Evolutionary conservation across 495 filamentous ascomycete species (phyloP).

Genomic region (Xylaria longipes): DNA sequence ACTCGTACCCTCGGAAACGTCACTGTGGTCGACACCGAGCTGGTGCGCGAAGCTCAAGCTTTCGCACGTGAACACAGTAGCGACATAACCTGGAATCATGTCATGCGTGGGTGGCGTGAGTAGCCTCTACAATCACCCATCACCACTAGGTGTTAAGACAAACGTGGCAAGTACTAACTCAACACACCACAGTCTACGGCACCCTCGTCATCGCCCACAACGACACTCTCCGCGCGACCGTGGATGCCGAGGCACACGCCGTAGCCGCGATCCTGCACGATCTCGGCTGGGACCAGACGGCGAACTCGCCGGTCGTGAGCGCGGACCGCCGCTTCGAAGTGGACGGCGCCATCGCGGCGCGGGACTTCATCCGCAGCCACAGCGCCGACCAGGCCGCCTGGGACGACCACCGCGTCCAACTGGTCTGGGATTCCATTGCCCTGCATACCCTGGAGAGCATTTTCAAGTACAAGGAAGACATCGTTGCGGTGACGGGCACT

Average conservation of each 20-base stretch:
- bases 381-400: conserved; percentile 32
- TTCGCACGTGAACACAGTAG: conserved; percentile 42
- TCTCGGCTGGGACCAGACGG: conserved; percentile 40
- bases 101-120: conserved; percentile 44
- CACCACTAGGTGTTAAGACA: background rate
- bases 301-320: conserved; percentile 35
- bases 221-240: conserved; percentile 19
- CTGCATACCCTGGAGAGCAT: conserved; percentile 48
- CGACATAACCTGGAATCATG: conserved; percentile 47
- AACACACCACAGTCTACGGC: conserved; percentile 36
- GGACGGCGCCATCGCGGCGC: conserved; percentile 49
- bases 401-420: conserved; percentile 47
- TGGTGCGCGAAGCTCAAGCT: conserved; percentile 44
- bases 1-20: conserved; percentile 31
- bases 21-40: conserved; percentile 46
- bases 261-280: conserved; percentile 46
- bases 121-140: background rate
- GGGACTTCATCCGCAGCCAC: conserved; percentile 42
- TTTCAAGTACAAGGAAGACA: conserved; percentile 47
- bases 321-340: conserved; percentile 52
- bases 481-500: conserved; percentile 40
- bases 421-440: conserved; percentile 52
- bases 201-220: conserved; percentile 37
- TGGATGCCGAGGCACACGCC: conserved; percentile 45
- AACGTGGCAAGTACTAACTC: background rate